Base-by-base conservation (phyloP, 2,329 filamentous ascomycete genomes). In the Mycosphaerella arachidis region DNA sequence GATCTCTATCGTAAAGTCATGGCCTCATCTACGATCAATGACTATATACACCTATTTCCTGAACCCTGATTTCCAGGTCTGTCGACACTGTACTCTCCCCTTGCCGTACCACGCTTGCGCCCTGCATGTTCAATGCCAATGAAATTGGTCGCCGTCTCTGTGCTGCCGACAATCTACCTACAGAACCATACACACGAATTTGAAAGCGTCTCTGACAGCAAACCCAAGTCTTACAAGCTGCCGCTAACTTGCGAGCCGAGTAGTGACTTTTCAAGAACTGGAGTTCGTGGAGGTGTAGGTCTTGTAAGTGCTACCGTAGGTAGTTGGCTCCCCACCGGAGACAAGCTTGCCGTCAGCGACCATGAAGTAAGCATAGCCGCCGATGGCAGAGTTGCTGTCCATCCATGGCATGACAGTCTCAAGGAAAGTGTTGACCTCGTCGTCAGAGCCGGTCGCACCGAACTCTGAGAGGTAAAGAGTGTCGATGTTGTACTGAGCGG, bases 391-490 rank as follows among this genome's bases (percentile, higher is more conserved):
- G 51, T 74, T 71, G 50, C 65, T 66, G 62, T 80, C 78, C 66
- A 81, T 73, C 72, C 74, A 80, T 2, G 74, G 72, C 67, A 80
- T 77, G 65, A 83, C 77, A 6, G 75, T 71, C 61, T 73, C 58
- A 59, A 88, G 74, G 78, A 86, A 86, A 37, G 62, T 62, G 63
- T 72, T 56, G 50, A 73, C 72, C 62, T 79, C 72, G 64, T 79
- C 71, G 27, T 78, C 75, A 45, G 73, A 63, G 59, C 78, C 81
- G 35, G 74, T 70, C 56, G 83, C 80, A 27, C 81, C 85, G 65
- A 88, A 88, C 78, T 89, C 86, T 58, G 84, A 87, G 58, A 88
- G 75, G 82, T 82, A 87, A 72, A 89, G 67, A n/a, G 71, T 55
- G 57, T 74, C 73, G 27, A 35, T 35, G 4, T 35, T 35, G 31